Percentiles rank a stretch among this genome's conserved stretches.
phyloP scores from a whole-genome alignment of 305 asterid genomes.

The Caryopteris hybrid region DNA sequence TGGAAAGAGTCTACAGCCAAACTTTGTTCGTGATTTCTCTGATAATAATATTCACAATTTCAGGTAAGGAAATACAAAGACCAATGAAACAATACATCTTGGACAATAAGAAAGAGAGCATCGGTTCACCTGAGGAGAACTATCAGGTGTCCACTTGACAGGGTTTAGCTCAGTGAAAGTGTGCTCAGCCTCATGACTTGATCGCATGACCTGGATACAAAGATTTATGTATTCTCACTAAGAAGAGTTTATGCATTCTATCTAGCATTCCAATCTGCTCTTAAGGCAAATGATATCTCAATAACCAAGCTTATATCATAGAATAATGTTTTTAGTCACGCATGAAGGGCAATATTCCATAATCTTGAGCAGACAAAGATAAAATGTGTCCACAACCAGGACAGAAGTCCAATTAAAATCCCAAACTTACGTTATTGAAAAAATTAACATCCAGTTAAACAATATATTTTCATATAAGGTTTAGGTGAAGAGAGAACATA shows the following conservation, averaged over 20 bases:
- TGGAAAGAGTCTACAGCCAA: background rate
- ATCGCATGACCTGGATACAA: slow-evolving; percentile 63
- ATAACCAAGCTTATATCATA: background rate
- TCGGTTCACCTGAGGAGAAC: slow-evolving; percentile 60
- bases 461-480: too few species aligned
- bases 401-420: too few species aligned
- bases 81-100: background rate
- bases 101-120: background rate
- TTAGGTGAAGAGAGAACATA: too few species aligned
- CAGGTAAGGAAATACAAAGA: too few species aligned
- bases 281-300: background rate
- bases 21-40: background rate
- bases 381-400: too few species aligned
- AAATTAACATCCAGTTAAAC: background rate
- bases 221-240: too few species aligned
- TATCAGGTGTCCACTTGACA: slow-evolving; percentile 55
- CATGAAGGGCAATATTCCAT: background rate
- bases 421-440: too few species aligned
- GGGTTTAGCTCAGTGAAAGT: slow-evolving; percentile 60
- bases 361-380: too few species aligned
- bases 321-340: background rate
- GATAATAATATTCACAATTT: too few species aligned
- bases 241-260: background rate
- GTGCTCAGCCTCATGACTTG: slow-evolving; percentile 64
- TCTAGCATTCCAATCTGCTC: background rate